These are phyloP conservation scores for Salix suchowensis DNA, from an alignment of 345 rosid genomes.

Conservation along the genomic window DNA sequence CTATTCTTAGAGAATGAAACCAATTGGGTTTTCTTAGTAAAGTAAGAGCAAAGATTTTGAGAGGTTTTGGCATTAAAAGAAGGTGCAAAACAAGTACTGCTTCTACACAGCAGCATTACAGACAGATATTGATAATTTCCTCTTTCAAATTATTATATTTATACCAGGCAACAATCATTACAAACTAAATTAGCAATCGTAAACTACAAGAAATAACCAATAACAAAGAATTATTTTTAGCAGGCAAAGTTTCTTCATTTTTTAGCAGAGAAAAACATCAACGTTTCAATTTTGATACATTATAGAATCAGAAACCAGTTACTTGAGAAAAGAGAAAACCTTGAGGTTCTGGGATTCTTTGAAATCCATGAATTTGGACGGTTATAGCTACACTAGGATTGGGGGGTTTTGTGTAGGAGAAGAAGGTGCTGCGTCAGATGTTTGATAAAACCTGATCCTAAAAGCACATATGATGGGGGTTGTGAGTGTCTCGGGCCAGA, in stretches of 20 bases:
- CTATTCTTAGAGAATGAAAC: slow-evolving; percentile 10
- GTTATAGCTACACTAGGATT: background rate
- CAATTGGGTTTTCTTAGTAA: slow-evolving; percentile 32
- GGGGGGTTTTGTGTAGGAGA: background rate
- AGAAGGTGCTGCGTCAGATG: background rate
- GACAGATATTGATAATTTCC: background rate
- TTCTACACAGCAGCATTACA: slow-evolving; percentile 44
- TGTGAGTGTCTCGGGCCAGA: background rate
- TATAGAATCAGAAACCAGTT: background rate
- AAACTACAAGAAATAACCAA: background rate
- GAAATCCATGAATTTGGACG: background rate
- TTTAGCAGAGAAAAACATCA: background rate
- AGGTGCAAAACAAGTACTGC: slow-evolving; percentile 25
- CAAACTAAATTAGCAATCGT: background rate
- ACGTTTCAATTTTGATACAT: background rate
- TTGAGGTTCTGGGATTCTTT: background rate
- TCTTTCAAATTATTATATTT: background rate
- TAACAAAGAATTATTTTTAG: background rate
- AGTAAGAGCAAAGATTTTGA: slow-evolving; percentile 23
- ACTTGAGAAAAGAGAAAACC: background rate
- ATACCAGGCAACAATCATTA: background rate
- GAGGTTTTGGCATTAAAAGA: slow-evolving; percentile 22
- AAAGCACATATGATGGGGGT: background rate
- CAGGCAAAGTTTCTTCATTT: background rate
- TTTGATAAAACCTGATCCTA: background rate